Base-by-base conservation (phyloP, 2,329 filamentous ascomycete species). In the Bertia moriformis region DNA sequence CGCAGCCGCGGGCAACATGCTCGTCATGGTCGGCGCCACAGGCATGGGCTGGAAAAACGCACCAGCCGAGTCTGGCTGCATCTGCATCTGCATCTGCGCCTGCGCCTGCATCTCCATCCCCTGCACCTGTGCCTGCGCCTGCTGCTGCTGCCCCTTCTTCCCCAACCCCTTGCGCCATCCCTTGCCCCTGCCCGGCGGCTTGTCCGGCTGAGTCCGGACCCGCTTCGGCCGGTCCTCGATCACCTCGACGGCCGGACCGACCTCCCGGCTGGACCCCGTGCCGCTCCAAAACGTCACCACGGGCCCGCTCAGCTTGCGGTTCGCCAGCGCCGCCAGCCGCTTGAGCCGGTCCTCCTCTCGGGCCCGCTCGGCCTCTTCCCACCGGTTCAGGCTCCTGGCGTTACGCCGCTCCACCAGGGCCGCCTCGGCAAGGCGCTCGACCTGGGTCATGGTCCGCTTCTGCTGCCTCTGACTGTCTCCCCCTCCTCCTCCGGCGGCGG, bases 221-320 rank as follows among this genome's bases (percentile, higher is more conserved):
- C 71, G 66, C 47, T 72, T 78, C 30, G 84, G 83, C 29, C 86
- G 70, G 44, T 74, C 71, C 51, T 74, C 78, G 51, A 88, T 63
- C 53, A 79, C 83, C 18, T 81, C 82, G 49, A 85, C 79, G 40
- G 80, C 69, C n/a, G n/a, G n/a, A n/a, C n/a, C n/a, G n/a, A n/a
- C n/a, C n/a, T n/a, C n/a, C n/a, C n/a, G n/a, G 71, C 85, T 89
- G 49, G 84, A 75, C 22, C 83, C 83, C 45, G 85, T 73, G n/a
- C 89, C 91, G 56, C 88, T 96, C 81, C 88, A 95, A 57, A 83
- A 89, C 2, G 84, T 85, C 32, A 95, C 78, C 10, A 95, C 85
- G 0, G 91, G 86, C 0, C 91, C 91, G 40, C 89, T 79, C 5
- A 96, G 69, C 38, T 83, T 85, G 38, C 88, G 76, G 54, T 87